Conservation (phyloP, 441 rosid species). For the Arabidopsis lyrata region DNA sequence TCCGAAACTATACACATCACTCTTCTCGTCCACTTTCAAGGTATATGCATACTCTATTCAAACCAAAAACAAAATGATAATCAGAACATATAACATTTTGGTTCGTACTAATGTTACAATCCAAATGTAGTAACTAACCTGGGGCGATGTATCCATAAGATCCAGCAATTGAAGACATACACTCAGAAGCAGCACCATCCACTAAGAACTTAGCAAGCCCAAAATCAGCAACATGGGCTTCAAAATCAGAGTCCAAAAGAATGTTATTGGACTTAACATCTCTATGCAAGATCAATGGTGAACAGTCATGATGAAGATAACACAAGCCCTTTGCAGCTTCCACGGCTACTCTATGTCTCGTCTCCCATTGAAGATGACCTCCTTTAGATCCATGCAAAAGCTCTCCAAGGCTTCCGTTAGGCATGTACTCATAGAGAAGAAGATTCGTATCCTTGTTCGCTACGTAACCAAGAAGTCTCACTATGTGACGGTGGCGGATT, state of each 20-base stretch:
- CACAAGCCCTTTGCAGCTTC: conserved; percentile 89
- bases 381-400: conserved; percentile 85
- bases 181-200: conserved; percentile 79
- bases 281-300: conserved; percentile 83
- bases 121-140: conserved; percentile 50
- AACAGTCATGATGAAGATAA: conserved; percentile 93
- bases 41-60: conserved; percentile 87
- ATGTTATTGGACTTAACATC: conserved; percentile 93
- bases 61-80: background rate
- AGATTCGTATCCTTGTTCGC: conserved; percentile 89
- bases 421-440: conserved; percentile 84
- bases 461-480: conserved; percentile 75
- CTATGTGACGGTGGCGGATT: conserved; percentile 86
- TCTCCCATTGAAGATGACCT: conserved; percentile 85
- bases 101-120: background rate
- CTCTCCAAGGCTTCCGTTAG: conserved; percentile 90
- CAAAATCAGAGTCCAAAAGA: conserved; percentile 74
- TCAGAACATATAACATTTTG: background rate
- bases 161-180: conserved; percentile 92
- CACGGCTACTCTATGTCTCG: conserved; percentile 66
- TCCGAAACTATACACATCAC: conserved; percentile 94
- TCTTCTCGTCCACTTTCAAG: conserved; percentile 85
- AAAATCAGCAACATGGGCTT: conserved; percentile 94
- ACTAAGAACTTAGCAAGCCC: conserved; percentile 93
- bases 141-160: conserved; percentile 98